Evolutionary conservation across 768 basidiomycete genomes (phyloP).

Genomic region (Leucogyrophana mollusca): DNA sequence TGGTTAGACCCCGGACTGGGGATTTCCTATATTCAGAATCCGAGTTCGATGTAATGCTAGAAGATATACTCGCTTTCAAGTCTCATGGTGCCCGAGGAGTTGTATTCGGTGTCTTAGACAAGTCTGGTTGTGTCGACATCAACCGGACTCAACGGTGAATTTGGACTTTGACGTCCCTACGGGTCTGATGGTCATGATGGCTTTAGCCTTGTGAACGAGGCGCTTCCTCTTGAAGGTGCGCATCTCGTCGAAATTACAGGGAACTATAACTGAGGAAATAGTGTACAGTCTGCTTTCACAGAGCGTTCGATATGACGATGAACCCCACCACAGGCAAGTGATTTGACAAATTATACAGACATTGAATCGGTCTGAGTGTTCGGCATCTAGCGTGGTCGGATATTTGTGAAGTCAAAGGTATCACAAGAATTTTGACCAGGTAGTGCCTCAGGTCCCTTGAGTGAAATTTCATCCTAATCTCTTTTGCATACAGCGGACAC

Average conservation of each 20-base stretch:
- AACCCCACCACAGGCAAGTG: conserved; percentile 51
- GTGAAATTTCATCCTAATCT: background rate
- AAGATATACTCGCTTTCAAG: conserved; percentile 67
- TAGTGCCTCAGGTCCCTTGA: conserved; percentile 20
- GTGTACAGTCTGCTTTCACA: conserved; percentile 70
- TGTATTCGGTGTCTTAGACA: conserved; percentile 62
- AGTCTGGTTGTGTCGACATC: conserved; percentile 59
- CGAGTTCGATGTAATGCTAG: conserved; percentile 72
- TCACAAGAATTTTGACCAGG: conserved; percentile 83
- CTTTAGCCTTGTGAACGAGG: conserved; percentile 53
- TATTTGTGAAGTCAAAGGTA: conserved; percentile 55
- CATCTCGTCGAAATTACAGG: background rate
- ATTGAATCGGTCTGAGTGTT: too few relatives aligned
- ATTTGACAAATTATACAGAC: background rate
- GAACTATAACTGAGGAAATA: background rate
- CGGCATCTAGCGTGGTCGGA: conserved; percentile 30
- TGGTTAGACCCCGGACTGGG: conserved; percentile 79
- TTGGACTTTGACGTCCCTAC: background rate
- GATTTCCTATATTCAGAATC: conserved; percentile 72
- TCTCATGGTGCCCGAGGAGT: conserved; percentile 58
- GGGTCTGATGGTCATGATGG: background rate
- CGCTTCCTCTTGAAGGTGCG: conserved; percentile 61
- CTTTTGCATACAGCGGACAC: conserved; percentile 46
- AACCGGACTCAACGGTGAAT: conserved; percentile 48
- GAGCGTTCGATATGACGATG: conserved; percentile 74